Evolutionary conservation across 805 yeast genomes (phyloP).

Genomic region (Candida maesae): DNA sequence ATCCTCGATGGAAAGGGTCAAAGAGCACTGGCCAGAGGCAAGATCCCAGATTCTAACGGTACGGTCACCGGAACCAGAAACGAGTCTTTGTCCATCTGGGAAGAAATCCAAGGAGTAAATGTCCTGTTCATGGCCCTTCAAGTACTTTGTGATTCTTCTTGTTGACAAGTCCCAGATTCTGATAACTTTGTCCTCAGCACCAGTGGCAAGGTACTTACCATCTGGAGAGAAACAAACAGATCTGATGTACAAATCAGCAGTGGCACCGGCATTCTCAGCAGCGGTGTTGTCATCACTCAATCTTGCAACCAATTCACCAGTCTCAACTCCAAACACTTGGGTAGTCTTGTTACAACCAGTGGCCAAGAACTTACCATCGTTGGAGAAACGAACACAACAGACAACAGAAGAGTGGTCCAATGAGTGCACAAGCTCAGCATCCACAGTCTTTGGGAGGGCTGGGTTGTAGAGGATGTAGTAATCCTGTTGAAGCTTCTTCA

Average conservation of each 20-base stretch:
- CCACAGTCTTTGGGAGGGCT: conserved; percentile 68
- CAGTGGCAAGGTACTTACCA: conserved; percentile 89
- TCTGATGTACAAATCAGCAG: conserved; percentile 85
- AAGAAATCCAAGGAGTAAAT: conserved; percentile 93
- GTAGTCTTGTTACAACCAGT: conserved; percentile 97
- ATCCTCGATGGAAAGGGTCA: conserved; percentile 89
- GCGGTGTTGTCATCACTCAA: conserved; percentile 73
- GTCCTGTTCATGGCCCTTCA: conserved; percentile 96
- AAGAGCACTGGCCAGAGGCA: conserved; percentile 80
- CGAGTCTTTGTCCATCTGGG: conserved; percentile 90
- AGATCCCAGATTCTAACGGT: conserved; percentile 97
- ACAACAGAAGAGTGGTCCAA: conserved; percentile 93
- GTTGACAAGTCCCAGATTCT: conserved; percentile 94
- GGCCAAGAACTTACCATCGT: conserved; percentile 88
- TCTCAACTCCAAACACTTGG: conserved; percentile 87
- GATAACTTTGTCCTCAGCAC: conserved; percentile 85
- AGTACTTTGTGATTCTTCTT: conserved; percentile 76
- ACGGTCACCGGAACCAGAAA: conserved; percentile 94
- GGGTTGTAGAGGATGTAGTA: conserved; percentile 91
- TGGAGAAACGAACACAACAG: conserved; percentile 91
- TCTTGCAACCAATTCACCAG: conserved; percentile 85
- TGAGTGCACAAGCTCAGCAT: conserved; percentile 84
- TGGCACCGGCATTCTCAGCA: conserved; percentile 35
- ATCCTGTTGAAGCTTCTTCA: conserved; percentile 78
- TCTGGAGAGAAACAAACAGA: conserved; percentile 97